Conservation (phyloP, 2,329 filamentous ascomycete species). For the Elsinoe ampelina region DNA sequence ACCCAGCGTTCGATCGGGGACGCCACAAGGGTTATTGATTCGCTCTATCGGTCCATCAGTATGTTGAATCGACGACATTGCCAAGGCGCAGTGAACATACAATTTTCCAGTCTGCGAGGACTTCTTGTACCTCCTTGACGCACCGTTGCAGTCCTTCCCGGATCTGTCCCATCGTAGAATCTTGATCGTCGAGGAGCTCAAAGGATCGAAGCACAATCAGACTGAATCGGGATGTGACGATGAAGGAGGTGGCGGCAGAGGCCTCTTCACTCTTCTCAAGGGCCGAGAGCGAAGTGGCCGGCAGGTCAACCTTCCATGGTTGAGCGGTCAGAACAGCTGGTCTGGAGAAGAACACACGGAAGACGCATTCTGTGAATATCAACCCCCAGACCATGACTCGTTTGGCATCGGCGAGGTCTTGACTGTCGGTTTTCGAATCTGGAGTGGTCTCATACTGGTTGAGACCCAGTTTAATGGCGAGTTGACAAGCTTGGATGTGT, state of each 20-base stretch:
- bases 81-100: neutral
- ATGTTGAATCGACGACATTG: neutral
- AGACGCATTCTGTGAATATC: constrained; percentile 2
- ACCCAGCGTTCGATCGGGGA: neutral
- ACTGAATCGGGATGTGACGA: neutral
- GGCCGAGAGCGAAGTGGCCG: neutral
- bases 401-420: constrained; percentile 2
- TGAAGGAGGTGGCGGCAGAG: neutral
- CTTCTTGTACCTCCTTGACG: neutral
- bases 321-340: constrained; percentile 7
- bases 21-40: neutral
- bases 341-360: constrained; percentile 1
- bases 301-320: constrained; percentile 9
- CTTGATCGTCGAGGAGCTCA: neutral
- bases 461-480: neutral
- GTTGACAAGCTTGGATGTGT: constrained; percentile 3
- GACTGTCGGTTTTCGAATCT: neutral
- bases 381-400: constrained; percentile 10
- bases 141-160: neutral
- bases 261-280: neutral
- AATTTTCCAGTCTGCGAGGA: constrained; percentile 6
- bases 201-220: neutral
- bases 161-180: neutral
- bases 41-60: neutral
- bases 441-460: neutral